Conservation (phyloP, 352 stramenopile genomes). For the Pseudoperonospora humuli region DNA sequence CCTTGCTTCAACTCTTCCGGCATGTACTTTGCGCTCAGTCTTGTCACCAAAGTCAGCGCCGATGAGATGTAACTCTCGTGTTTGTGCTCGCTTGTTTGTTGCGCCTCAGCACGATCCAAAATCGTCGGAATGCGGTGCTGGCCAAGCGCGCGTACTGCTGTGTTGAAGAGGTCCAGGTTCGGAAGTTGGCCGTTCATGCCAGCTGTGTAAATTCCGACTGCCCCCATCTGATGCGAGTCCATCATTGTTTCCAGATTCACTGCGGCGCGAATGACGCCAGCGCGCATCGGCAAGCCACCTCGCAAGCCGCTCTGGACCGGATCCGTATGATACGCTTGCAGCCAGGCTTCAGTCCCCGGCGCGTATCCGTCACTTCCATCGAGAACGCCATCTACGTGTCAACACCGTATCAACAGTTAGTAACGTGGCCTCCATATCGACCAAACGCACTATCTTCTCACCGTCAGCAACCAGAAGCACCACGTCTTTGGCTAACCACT, state of each 20-base stretch:
- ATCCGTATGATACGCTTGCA: conserved; percentile 64
- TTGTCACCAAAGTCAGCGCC: not conserved
- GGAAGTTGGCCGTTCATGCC: conserved; percentile 80
- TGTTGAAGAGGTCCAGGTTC: conserved; percentile 83
- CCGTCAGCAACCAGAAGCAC: conserved; percentile 72
- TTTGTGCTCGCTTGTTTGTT: not conserved
- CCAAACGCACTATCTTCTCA: conserved; percentile 7
- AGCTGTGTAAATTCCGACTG: conserved; percentile 50
- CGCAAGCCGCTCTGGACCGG: conserved; percentile 22
- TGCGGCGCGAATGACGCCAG: conserved; percentile 74
- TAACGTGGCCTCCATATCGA: not conserved
- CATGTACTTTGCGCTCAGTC: conserved; percentile 6
- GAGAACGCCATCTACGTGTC: conserved; percentile 50
- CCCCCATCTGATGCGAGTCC: conserved; percentile 16
- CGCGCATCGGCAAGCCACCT: conserved; percentile 44
- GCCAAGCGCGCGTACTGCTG: conserved; percentile 40
- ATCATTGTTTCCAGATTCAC: conserved; percentile 59
- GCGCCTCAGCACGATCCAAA: conserved; percentile 34
- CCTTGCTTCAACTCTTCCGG: conserved; percentile 15
- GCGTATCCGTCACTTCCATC: conserved; percentile 56
- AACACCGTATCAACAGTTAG: not conserved
- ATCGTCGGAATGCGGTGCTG: conserved; percentile 41
- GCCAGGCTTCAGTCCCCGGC: conserved; percentile 58
- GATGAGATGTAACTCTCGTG: conserved; percentile 6
- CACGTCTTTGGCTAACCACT: conserved; percentile 79